Conservation (phyloP, 106 monocot species). For the Ottelia alismoides region DNA sequence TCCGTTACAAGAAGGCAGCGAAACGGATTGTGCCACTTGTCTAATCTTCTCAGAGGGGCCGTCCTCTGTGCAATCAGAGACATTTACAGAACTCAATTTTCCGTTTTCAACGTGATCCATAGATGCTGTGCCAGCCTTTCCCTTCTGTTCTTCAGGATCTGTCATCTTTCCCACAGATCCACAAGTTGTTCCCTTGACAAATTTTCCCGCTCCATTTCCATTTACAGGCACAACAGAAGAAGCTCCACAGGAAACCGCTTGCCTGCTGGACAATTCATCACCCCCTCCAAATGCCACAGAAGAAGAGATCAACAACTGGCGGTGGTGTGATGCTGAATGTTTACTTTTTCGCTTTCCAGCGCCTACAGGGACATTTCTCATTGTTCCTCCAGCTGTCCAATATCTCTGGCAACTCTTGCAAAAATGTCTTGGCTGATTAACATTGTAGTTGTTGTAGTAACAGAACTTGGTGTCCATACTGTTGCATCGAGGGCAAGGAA, state of each 20-base stretch:
- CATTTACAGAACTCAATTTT: slow-evolving; percentile 9
- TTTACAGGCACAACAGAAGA: slow-evolving; percentile 12
- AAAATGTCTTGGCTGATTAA: slow-evolving; percentile 53
- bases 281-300: slow-evolving; percentile 19
- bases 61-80: slow-evolving; percentile 10
- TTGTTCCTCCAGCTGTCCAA: slow-evolving; percentile 61
- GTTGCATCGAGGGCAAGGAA: slow-evolving; percentile 54
- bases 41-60: slow-evolving; percentile 1
- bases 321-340: slow-evolving; percentile 7
- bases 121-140: slow-evolving; percentile 2
- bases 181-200: slow-evolving; percentile 44
- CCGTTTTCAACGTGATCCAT: slow-evolving; percentile 9
- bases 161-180: slow-evolving; percentile 58
- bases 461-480: slow-evolving; percentile 62
- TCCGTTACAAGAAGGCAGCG: slow-evolving; percentile 10
- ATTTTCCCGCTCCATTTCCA: slow-evolving; percentile 36
- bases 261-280: slow-evolving; percentile 26
- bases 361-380: slow-evolving; percentile 59
- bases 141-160: slow-evolving; percentile 33
- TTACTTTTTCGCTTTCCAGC: slow-evolving; percentile 47
- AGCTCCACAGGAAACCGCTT: slow-evolving; percentile 19
- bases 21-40: neutral
- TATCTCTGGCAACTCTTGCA: slow-evolving; percentile 59
- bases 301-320: slow-evolving; percentile 16
- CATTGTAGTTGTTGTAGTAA: slow-evolving; percentile 63